A percentile compares a stretch with the other conserved stretches of the same genome.
phyloP scores from a whole-genome alignment of 345 rosid species.

The Turnera subulata region DNA sequence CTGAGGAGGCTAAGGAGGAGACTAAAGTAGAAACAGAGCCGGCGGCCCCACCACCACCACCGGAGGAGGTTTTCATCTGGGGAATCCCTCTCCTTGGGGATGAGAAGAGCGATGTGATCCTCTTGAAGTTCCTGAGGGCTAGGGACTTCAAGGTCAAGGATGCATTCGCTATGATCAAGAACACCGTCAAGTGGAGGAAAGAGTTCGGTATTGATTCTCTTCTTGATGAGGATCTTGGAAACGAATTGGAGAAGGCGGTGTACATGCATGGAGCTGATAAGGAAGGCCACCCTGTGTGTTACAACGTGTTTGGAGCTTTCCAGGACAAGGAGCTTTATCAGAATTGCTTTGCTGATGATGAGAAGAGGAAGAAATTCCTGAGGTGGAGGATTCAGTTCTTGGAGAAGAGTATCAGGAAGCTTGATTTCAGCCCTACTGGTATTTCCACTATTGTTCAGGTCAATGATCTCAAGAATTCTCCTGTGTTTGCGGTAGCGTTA shows the following conservation, averaged over 20 bases:
- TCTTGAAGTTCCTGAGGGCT: slow-evolving; percentile 72
- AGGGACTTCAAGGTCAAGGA: slow-evolving; percentile 77
- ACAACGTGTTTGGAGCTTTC: slow-evolving; percentile 86
- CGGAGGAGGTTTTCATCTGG: slow-evolving; percentile 48
- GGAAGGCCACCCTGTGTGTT: slow-evolving; percentile 87
- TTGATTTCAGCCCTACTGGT: slow-evolving; percentile 78
- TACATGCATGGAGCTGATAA: slow-evolving; percentile 80
- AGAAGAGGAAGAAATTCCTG: slow-evolving; percentile 63
- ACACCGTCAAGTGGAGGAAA: slow-evolving; percentile 68
- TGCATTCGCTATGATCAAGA: slow-evolving; percentile 68
- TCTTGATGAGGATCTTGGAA: slow-evolving; percentile 67
- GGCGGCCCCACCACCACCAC: slow-evolving; percentile 21
- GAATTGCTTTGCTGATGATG: slow-evolving; percentile 66
- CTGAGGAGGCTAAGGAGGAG: slow-evolving; percentile 2
- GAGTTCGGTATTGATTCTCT: slow-evolving; percentile 63
- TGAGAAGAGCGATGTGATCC: slow-evolving; percentile 64
- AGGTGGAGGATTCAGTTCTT: slow-evolving; percentile 88
- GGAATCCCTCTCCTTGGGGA: slow-evolving; percentile 75
- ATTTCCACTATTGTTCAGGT: slow-evolving; percentile 75
- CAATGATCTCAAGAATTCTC: slow-evolving; percentile 70
- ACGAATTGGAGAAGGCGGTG: slow-evolving; percentile 78
- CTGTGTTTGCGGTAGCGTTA: slow-evolving; percentile 25
- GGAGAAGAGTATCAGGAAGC: slow-evolving; percentile 82
- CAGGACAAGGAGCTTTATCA: slow-evolving; percentile 80
- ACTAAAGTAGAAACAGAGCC: slow-evolving; percentile 2